These are phyloP conservation scores for Fusarium lyarnte DNA, from an alignment of 2,329 filamentous ascomycete species.

Conservation along the genomic window DNA sequence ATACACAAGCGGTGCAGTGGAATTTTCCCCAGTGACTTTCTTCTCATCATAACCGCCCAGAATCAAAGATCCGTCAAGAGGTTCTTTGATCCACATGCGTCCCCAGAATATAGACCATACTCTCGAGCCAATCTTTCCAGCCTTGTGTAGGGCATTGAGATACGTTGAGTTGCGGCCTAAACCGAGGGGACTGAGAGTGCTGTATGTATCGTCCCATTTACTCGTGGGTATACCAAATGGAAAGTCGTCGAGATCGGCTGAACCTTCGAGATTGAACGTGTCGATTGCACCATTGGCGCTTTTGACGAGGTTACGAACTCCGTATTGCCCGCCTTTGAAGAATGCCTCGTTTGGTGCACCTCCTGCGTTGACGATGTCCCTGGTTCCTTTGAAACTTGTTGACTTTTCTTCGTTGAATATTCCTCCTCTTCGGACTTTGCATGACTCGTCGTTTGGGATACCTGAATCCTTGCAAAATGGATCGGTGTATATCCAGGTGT, in stretches of 20 bases:
- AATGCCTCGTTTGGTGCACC: constrained; percentile 23
- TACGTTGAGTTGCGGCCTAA: constrained; percentile 46
- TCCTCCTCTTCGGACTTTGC: constrained; percentile 38
- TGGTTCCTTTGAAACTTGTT: constrained; percentile 11
- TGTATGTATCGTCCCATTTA: constrained; percentile 44
- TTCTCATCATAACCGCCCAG: constrained; percentile 48
- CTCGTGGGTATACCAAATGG: constrained; percentile 43
- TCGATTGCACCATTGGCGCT: constrained; percentile 39
- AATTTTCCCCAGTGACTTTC: constrained; percentile 44
- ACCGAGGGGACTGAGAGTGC: constrained; percentile 42
- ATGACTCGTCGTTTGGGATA: constrained; percentile 45
- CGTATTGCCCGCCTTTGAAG: constrained; percentile 30
- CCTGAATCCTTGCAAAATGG: constrained; percentile 41
- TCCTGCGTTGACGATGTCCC: constrained; percentile 27
- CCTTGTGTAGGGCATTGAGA: constrained; percentile 39
- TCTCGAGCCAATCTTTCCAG: constrained; percentile 39
- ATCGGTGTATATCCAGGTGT: constrained; percentile 48
- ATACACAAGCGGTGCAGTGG: constrained; percentile 39
- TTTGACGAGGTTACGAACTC: constrained; percentile 35
- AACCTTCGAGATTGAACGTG: constrained; percentile 3
- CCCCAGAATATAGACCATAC: constrained; percentile 52
- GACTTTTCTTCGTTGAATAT: constrained; percentile 32
- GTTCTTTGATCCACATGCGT: constrained; percentile 41
- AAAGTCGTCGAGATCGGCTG: constrained; percentile 3
- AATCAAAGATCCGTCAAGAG: constrained; percentile 45